Evolutionary conservation across 148 eudicot genomes (phyloP).

Genomic region (Vaccinium darrowii): DNA sequence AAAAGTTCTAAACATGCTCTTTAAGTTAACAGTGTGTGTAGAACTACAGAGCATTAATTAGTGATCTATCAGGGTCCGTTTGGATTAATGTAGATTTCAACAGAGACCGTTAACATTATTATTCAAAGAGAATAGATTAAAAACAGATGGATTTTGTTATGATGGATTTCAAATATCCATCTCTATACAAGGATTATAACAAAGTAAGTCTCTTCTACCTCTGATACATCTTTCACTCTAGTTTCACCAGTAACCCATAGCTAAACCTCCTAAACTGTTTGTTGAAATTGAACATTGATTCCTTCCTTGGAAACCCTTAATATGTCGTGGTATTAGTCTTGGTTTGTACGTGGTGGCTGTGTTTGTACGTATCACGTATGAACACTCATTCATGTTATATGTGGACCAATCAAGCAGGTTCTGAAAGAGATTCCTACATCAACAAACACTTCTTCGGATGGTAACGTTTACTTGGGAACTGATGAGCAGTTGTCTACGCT

Average conservation of each 20-base stretch:
- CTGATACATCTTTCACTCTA: background rate
- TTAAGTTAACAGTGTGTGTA: background rate
- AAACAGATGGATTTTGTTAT: background rate
- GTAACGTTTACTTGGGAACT: slow-evolving; percentile 38
- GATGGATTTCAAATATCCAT: background rate
- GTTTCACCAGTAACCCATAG: no score
- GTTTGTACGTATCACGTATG: background rate
- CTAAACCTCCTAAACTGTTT: no score
- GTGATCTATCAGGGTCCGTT: background rate
- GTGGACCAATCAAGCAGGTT: slow-evolving; percentile 24
- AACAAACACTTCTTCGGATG: slow-evolving; percentile 43
- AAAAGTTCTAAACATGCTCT: background rate
- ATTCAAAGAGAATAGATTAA: background rate
- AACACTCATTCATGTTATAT: background rate
- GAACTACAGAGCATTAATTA: background rate
- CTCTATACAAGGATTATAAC: background rate
- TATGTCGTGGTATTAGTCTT: background rate
- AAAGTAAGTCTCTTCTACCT: background rate
- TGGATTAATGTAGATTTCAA: background rate
- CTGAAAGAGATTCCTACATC: slow-evolving; percentile 78
- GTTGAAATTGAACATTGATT: no score
- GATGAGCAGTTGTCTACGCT: slow-evolving; percentile 58
- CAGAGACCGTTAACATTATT: background rate
- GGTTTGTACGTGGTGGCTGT: background rate
- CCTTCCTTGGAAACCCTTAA: background rate